phyloP scores from a whole-genome alignment of 345 rosid species.

The Sisymbrium altissimum region DNA sequence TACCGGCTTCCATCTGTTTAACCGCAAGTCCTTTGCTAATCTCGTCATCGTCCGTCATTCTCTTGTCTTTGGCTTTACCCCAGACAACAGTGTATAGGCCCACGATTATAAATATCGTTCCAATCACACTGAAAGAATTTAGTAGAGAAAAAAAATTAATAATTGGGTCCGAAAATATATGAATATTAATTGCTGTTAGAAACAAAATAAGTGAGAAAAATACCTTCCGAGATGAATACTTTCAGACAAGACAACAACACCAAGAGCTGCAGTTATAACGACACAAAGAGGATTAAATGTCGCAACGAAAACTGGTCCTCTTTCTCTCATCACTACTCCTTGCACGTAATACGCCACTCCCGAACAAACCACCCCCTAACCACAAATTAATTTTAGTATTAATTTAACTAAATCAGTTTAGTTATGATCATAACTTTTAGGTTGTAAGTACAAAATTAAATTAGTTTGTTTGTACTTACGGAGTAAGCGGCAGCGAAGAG shows the following conservation, averaged over 20 bases:
- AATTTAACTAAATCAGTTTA: not conserved
- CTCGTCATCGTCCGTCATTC: slow-evolving; percentile 17
- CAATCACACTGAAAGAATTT: slow-evolving; percentile 54
- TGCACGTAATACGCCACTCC: slow-evolving; percentile 84
- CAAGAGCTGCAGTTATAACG: slow-evolving; percentile 76
- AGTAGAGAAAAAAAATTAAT: not conserved
- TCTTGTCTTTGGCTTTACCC: slow-evolving; percentile 84
- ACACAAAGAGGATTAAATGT: slow-evolving; percentile 87
- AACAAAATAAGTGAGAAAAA: not conserved
- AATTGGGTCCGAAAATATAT: not conserved
- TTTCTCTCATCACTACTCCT: slow-evolving; percentile 60
- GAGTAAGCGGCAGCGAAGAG: slow-evolving; percentile 79
- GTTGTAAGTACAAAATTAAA: not conserved
- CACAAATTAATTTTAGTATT: slow-evolving; percentile 1
- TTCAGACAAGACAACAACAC: slow-evolving; percentile 64
- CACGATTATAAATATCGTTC: slow-evolving; percentile 67
- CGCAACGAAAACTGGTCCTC: slow-evolving; percentile 88
- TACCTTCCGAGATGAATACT: slow-evolving; percentile 85
- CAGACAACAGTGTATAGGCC: slow-evolving; percentile 87
- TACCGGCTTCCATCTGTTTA: slow-evolving; percentile 17
- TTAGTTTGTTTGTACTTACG: slow-evolving; percentile 38
- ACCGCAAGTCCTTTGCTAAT: slow-evolving; percentile 46
- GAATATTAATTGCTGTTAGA: not conserved
- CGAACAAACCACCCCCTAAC: slow-evolving; percentile 88
- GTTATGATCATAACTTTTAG: not conserved